Evolutionary conservation across 257 asterid species (phyloP).

Genomic region (Solanum verrucosum): DNA sequence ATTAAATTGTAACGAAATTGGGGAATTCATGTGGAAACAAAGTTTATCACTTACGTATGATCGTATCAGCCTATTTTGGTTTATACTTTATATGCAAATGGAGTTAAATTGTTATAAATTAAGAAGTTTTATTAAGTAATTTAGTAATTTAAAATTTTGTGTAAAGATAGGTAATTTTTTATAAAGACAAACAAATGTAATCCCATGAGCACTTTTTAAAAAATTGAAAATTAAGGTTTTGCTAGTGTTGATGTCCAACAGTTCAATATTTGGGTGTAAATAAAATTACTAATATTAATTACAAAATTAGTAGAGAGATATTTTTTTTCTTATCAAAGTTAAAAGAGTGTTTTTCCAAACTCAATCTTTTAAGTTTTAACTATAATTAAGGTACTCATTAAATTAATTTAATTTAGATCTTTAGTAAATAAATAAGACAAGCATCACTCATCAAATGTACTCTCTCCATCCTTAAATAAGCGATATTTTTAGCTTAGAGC

Average conservation of each 20-base stretch:
- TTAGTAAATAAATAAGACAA: background rate
- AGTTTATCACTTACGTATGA: background rate
- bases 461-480: background rate
- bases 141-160: background rate
- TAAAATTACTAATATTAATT: too few relatives aligned
- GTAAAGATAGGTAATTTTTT: too few relatives aligned
- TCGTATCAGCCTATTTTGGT: background rate
- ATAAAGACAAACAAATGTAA: too few relatives aligned
- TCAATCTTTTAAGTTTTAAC: background rate
- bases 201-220: background rate
- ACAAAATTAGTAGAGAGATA: background rate
- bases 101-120: background rate
- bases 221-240: too few relatives aligned
- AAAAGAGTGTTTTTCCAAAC: background rate
- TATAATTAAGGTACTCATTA: background rate
- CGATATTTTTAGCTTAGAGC: background rate
- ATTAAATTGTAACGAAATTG: background rate
- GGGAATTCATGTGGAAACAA: background rate
- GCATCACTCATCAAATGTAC: too few relatives aligned
- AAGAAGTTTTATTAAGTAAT: background rate
- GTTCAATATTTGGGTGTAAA: background rate
- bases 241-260: too few relatives aligned
- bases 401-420: too few relatives aligned
- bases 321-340: background rate
- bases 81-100: background rate